Conservation (phyloP, 2,329 filamentous ascomycete species). For the Cladobotryum mycophilum region DNA sequence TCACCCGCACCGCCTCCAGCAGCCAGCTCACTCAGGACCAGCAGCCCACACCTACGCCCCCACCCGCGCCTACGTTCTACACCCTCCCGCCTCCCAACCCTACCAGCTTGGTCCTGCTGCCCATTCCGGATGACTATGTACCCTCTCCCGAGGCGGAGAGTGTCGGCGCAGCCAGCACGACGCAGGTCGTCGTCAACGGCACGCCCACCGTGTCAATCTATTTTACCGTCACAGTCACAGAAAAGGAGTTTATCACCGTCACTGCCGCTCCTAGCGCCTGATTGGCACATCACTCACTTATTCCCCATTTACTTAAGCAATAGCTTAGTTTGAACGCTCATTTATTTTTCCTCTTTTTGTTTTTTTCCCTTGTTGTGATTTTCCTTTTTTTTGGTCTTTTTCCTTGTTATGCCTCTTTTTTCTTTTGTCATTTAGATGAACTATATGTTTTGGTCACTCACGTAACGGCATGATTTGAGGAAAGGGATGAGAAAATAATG, state of each 20-base stretch:
- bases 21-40: background rate
- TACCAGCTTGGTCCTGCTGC: slow-evolving; percentile 22
- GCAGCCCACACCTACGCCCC: background rate
- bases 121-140: slow-evolving; percentile 17
- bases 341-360: background rate
- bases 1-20: slow-evolving; percentile 4
- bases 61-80: background rate
- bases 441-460: background rate
- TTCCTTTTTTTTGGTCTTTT: background rate
- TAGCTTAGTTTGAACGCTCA: background rate
- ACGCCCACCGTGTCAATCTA: slow-evolving; percentile 31
- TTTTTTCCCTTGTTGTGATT: no score
- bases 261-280: slow-evolving; percentile 12
- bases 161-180: slow-evolving; percentile 10
- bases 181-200: slow-evolving; percentile 21
- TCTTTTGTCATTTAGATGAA: background rate
- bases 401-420: background rate
- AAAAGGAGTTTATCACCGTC: slow-evolving; percentile 28
- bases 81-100: slow-evolving; percentile 10
- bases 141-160: slow-evolving; percentile 3
- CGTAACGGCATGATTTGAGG: background rate
- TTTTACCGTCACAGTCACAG: slow-evolving; percentile 32
- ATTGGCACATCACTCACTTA: background rate
- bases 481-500: background rate
- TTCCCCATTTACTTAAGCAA: background rate